phyloP scores from a whole-genome alignment of 2,329 filamentous ascomycete species.

The Nakataea oryzae region DNA sequence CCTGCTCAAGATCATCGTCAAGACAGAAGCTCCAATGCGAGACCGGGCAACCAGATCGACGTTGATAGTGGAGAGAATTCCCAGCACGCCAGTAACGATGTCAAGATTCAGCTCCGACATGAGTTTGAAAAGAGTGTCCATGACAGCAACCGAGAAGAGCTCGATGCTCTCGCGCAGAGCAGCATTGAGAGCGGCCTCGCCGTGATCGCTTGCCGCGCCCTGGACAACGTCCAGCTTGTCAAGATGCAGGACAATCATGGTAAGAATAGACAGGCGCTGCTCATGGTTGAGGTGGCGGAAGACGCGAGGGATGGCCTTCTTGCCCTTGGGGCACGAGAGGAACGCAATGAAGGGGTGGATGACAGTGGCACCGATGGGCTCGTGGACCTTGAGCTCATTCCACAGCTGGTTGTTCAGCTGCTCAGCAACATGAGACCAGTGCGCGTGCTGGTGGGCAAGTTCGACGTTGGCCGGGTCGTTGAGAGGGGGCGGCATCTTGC shows the following conservation, averaged over 20 bases:
- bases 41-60: constrained; percentile 77
- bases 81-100: constrained; percentile 83
- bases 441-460: constrained; percentile 61
- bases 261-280: constrained; percentile 88
- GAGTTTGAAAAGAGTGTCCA: constrained; percentile 82
- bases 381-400: constrained; percentile 82
- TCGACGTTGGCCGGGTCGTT: constrained; percentile 56
- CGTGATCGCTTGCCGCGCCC: constrained; percentile 59
- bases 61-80: constrained; percentile 74
- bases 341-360: constrained; percentile 94
- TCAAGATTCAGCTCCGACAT: constrained; percentile 84
- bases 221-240: constrained; percentile 86
- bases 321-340: constrained; percentile 88
- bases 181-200: constrained; percentile 61
- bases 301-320: constrained; percentile 88
- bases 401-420: constrained; percentile 73
- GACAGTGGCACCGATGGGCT: constrained; percentile 69
- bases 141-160: constrained; percentile 76
- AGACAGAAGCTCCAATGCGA: constrained; percentile 76
- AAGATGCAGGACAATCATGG: constrained; percentile 89
- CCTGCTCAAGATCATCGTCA: constrained; percentile 90
- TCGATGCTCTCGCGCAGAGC: constrained; percentile 85
- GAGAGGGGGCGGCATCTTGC: constrained; percentile 57
- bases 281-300: constrained; percentile 90
- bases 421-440: constrained; percentile 65